Evolutionary conservation across 768 basidiomycete genomes (phyloP), one percentile per base, ranked within the genome.

Genomic region (Steccherinum ochraceum): DNA sequence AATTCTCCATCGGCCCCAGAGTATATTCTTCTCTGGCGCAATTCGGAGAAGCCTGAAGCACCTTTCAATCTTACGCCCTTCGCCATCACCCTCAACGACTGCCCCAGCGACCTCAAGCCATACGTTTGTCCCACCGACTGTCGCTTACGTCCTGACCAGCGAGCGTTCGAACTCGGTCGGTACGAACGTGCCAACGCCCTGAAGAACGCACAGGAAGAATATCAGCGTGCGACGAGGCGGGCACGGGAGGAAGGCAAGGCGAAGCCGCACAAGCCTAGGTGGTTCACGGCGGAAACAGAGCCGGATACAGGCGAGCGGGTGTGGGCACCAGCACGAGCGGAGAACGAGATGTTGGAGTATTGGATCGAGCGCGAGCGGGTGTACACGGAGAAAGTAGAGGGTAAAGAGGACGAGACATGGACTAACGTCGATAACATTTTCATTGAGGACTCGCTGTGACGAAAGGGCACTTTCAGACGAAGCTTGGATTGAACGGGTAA

Each of bases 51-150:
- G 62, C 75, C 75, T 0, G 70, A 74, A 0, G 83, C 86, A 11
- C 95, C 94, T 0, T 98, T 97, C 75, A 96, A 96, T 67, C 78
- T 98, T 19, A 95, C 94, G 0, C 94, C 93, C 0, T 98, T 86
- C 64, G 93, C 95, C 1, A 81, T 96, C 55, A 91, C 92, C 0
- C 72, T 96, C 53, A 98, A 98, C 61, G 84, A 95, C 62, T 89
- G 89, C 52, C 91, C 92, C 0, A 68, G 72, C 30, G 78, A 83
- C 10, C 70, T 97, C 12, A 73, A 73, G 51, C 81, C 83, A 3
- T 90, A 79, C 64, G 57, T 98, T 2, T 84, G 84, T 24, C 89
- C 91, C 1, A 97, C 94, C 2, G 94, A 98, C 67, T 97, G 93
- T 63, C 80, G 95, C 3, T 67, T 96, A 23, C 80, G 94, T 0